Conservation (phyloP, 306 rosid species). For the Medicago truncatula region DNA sequence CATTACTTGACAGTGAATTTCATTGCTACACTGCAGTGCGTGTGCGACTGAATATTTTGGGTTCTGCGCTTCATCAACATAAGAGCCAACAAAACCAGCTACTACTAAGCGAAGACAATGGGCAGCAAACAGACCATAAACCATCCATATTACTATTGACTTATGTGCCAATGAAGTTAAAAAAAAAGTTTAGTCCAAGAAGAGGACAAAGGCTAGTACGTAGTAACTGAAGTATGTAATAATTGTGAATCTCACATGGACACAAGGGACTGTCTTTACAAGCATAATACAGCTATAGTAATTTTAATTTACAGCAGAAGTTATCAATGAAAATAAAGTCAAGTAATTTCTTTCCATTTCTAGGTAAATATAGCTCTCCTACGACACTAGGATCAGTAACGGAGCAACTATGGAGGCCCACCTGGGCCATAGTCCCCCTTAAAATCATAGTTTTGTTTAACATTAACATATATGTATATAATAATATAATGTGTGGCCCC, state of each 20-base stretch:
- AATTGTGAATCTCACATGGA: slow-evolving; percentile 15
- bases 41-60: slow-evolving; percentile 3
- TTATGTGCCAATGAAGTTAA: slow-evolving; percentile 21
- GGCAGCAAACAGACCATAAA: slow-evolving; percentile 2
- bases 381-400: neutral
- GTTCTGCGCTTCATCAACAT: neutral
- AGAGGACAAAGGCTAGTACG: neutral
- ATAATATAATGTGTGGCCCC: no score
- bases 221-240: neutral
- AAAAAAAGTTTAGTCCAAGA: slow-evolving; percentile 26
- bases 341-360: neutral
- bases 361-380: slow-evolving; percentile 14
- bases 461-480: no score
- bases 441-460: no score
- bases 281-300: slow-evolving; percentile 19
- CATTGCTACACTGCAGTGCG: neutral
- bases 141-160: neutral
- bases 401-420: no score
- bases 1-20: slow-evolving; percentile 1
- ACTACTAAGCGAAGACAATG: neutral
- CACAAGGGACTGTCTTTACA: neutral
- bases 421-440: no score
- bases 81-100: slow-evolving; percentile 17
- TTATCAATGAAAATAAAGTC: slow-evolving; percentile 20
- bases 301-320: slow-evolving; percentile 17